A percentile compares a stretch with the other conserved stretches of the same genome.
Evolutionary conservation across 768 basidiomycete species (phyloP).

Genomic region (Russula emetica): DNA sequence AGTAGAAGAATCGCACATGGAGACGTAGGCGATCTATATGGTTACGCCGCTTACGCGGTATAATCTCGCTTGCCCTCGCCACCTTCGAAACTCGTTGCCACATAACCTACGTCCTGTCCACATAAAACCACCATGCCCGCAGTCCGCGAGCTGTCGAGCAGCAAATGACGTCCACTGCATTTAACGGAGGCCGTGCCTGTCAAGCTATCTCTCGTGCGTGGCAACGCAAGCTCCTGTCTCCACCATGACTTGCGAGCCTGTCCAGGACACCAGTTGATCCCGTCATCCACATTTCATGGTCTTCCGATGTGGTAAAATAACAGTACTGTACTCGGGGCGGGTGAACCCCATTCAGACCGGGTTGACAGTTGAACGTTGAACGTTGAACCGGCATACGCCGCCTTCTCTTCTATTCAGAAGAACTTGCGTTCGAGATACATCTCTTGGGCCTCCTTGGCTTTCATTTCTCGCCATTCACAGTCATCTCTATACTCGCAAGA

Average conservation of each 20-base stretch:
- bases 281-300: neutral
- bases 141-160: neutral
- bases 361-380: neutral
- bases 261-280: neutral
- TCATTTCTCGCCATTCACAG: slow-evolving; percentile 42
- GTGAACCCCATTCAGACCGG: neutral
- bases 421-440: neutral
- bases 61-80: neutral
- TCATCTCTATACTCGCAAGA: slow-evolving; percentile 42
- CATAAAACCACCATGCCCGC: neutral
- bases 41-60: neutral
- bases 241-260: neutral
- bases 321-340: neutral
- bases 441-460: slow-evolving; percentile 29
- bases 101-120: neutral
- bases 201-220: neutral
- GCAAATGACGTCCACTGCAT: neutral
- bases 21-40: neutral
- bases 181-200: neutral
- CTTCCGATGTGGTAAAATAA: neutral
- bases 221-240: neutral
- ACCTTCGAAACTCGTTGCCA: neutral
- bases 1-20: neutral
- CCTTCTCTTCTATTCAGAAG: neutral
- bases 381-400: neutral